Evolutionary conservation across 306 rosid genomes (phyloP).

Genomic region (Prunus armeniaca): DNA sequence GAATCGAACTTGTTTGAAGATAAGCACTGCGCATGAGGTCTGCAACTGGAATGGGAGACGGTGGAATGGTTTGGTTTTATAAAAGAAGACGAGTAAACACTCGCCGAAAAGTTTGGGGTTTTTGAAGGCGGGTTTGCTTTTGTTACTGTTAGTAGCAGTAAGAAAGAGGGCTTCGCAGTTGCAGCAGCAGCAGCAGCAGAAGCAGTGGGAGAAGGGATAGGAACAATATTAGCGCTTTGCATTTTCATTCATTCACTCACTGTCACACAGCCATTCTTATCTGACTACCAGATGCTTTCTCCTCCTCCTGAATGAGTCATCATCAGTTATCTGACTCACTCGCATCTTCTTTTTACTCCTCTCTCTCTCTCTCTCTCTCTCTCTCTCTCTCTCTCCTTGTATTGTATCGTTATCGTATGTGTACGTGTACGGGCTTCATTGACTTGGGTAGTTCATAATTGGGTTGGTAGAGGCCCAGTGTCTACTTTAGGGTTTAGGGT

Average conservation of each 20-base stretch:
- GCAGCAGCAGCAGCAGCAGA: background rate
- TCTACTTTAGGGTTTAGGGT: too few species aligned
- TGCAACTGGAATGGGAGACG: background rate
- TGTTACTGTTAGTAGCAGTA: background rate
- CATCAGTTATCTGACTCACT: too few species aligned
- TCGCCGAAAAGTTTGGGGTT: background rate
- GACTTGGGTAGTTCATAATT: too few species aligned
- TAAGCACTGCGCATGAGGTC: slow-evolving; percentile 16
- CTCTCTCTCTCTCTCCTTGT: too few species aligned
- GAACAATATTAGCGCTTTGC: background rate
- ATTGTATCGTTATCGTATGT: too few species aligned
- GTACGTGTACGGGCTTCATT: too few species aligned
- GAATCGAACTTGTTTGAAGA: slow-evolving; percentile 31
- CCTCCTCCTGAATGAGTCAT: too few species aligned
- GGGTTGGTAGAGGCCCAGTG: too few species aligned
- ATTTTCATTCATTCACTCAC: background rate
- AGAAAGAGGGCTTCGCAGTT: background rate
- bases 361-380: too few species aligned
- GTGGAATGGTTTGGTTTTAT: background rate
- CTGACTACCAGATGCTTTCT: background rate
- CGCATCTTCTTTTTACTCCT: too few species aligned
- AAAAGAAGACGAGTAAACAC: background rate
- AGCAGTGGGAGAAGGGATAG: background rate
- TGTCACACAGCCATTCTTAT: background rate
- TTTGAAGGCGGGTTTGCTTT: background rate